Conservation (phyloP, 495 filamentous ascomycete species). For the Lentithecium fluviatile region DNA sequence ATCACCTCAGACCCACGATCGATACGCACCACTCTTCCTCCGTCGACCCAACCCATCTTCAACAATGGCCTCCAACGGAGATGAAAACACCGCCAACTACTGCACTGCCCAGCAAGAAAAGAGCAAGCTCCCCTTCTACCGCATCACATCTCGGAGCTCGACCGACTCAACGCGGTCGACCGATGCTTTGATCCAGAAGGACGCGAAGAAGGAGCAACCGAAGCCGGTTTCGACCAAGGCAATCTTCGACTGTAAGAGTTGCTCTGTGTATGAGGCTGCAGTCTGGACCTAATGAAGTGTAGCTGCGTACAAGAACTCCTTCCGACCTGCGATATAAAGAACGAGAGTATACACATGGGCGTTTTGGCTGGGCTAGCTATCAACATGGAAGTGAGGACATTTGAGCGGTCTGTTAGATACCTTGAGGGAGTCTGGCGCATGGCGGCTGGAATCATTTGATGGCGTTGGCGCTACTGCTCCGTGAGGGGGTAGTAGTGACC, state of each 20-base stretch:
- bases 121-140: constrained; percentile 17
- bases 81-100: background rate
- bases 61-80: constrained; percentile 2
- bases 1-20: background rate
- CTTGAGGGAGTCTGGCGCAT: no score
- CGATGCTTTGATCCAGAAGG: constrained; percentile 15
- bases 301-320: constrained; percentile 23
- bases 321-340: constrained; percentile 5
- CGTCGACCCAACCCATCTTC: background rate
- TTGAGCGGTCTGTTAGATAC: no score
- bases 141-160: constrained; percentile 8
- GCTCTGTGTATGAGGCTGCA: background rate
- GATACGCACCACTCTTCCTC: background rate
- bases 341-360: no score
- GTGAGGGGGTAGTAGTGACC: no score
- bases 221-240: constrained; percentile 14
- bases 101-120: constrained; percentile 8
- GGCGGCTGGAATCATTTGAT: no score
- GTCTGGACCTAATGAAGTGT: background rate
- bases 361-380: no score
- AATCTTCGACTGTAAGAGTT: constrained; percentile 18
- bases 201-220: background rate
- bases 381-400: no score
- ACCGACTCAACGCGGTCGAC: constrained; percentile 19
- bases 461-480: no score